These are phyloP conservation scores for Puya raimondii DNA, from an alignment of 176 grass and related monocot species.

Conservation along the genomic window DNA sequence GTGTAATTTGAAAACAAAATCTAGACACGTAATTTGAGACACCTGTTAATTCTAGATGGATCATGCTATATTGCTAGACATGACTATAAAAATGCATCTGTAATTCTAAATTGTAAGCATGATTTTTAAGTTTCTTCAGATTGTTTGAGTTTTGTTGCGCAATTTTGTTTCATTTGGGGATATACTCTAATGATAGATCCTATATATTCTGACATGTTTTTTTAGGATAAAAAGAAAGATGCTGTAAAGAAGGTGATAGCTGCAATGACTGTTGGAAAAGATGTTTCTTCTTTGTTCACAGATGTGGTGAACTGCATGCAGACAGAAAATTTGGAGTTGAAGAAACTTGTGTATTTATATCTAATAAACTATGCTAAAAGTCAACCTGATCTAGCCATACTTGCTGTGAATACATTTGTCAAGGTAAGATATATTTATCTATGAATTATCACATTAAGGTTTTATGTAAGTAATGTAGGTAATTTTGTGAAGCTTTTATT, in stretches of 20 bases:
- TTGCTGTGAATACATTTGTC: conserved; percentile 98
- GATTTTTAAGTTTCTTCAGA: not conserved
- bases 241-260: conserved; percentile 99
- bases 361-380: conserved; percentile 99
- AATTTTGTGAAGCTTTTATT: too few species aligned
- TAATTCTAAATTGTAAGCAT: not conserved
- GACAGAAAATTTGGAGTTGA: conserved; percentile 93
- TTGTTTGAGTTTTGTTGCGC: not conserved
- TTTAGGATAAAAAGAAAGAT: conserved; percentile 98
- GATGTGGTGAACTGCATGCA: conserved; percentile 99
- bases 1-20: too few species aligned
- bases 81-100: too few species aligned
- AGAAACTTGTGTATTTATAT: conserved; percentile 98
- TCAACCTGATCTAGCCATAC: conserved; percentile 97
- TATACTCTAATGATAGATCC: not conserved
- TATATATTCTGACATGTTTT: conserved; percentile 11
- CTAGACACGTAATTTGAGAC: too few species aligned
- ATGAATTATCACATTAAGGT: too few species aligned
- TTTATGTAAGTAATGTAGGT: too few species aligned
- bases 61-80: too few species aligned
- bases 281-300: conserved; percentile 94
- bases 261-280: conserved; percentile 98
- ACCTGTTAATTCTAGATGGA: too few species aligned
- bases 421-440: conserved; percentile 45
- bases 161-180: conserved; percentile 12